A percentile compares a stretch with the other conserved stretches of the same genome.
phyloP scores from a whole-genome alignment of 768 basidiomycete genomes.

The Tylopilus plumbeoviolaceoides region DNA sequence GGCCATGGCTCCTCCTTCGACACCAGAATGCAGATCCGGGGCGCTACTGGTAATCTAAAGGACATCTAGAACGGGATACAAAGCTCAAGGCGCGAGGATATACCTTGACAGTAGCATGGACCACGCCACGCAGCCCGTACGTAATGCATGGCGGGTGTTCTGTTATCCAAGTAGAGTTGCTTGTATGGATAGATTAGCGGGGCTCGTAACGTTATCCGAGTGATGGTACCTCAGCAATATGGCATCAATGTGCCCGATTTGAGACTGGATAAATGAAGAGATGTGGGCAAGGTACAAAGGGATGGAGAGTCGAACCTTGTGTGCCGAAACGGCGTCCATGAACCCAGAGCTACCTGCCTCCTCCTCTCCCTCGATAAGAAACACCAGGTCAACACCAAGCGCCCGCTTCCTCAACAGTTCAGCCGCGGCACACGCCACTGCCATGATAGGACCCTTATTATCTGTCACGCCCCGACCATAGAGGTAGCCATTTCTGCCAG shows the following conservation, averaged over 20 bases:
- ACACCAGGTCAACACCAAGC: constrained; percentile 81
- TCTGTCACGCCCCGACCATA: constrained; percentile 92
- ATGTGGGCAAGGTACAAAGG: background rate
- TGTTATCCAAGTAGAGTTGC: constrained; percentile 96
- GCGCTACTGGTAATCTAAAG: constrained; percentile 61
- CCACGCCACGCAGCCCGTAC: constrained; percentile 90
- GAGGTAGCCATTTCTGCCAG: constrained; percentile 82
- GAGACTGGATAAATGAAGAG: constrained; percentile 42
- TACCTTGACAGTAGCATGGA: constrained; percentile 80
- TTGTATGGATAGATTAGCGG: constrained; percentile 25
- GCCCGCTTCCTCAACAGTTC: constrained; percentile 67
- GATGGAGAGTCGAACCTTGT: constrained; percentile 56
- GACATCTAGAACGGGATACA: background rate
- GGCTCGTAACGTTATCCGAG: background rate
- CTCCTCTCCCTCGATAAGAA: constrained; percentile 95
- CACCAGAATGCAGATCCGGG: constrained; percentile 89
- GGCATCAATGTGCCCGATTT: constrained; percentile 83
- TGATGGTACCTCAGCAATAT: constrained; percentile 73
- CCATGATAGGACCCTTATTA: constrained; percentile 93
- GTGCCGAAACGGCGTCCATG: constrained; percentile 61
- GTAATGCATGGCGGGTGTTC: constrained; percentile 92
- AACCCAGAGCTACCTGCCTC: constrained; percentile 93
- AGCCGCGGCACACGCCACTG: constrained; percentile 85
- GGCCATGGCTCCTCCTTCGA: constrained; percentile 82
- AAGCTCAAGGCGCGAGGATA: background rate